Percentiles rank a stretch among this genome's conserved stretches.
Conservation (phyloP, 2,329 filamentous ascomycete genomes). For the Periglandula ipomoeae region DNA sequence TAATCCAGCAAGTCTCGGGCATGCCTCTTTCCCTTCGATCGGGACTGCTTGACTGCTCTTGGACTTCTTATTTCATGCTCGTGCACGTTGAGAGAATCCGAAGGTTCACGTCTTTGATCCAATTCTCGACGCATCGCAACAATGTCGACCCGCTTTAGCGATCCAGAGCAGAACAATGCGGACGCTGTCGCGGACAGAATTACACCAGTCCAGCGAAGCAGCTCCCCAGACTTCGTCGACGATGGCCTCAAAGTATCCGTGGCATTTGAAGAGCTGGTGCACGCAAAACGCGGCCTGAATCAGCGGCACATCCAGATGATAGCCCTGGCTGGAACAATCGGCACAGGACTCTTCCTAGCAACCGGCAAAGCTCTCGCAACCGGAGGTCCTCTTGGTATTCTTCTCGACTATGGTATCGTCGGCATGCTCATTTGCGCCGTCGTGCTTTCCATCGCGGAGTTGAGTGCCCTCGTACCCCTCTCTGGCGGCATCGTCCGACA, state of each 20-base stretch:
- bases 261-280: conserved; percentile 8
- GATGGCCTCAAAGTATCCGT: conserved; percentile 1
- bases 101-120: too few relatives aligned
- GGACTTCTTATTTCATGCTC: too few relatives aligned
- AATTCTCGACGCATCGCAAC: too few relatives aligned
- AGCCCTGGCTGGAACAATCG: conserved; percentile 37
- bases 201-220: neutral
- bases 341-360: conserved; percentile 61
- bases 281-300: conserved; percentile 4
- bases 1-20: too few relatives aligned
- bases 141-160: too few relatives aligned
- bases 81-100: too few relatives aligned
- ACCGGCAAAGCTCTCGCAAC: conserved; percentile 49
- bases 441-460: conserved; percentile 49
- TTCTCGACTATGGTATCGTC: conserved; percentile 45
- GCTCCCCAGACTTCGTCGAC: neutral
- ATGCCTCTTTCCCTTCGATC: too few relatives aligned
- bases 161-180: too few relatives aligned
- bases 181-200: neutral
- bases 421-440: conserved; percentile 39
- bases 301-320: conserved; percentile 41
- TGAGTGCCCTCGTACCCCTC: conserved; percentile 50
- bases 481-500: conserved; percentile 57
- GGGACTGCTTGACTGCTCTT: too few relatives aligned
- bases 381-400: conserved; percentile 46